Conservation (phyloP, 2,329 filamentous ascomycete genomes). For the Fusarium brachygibbosum region DNA sequence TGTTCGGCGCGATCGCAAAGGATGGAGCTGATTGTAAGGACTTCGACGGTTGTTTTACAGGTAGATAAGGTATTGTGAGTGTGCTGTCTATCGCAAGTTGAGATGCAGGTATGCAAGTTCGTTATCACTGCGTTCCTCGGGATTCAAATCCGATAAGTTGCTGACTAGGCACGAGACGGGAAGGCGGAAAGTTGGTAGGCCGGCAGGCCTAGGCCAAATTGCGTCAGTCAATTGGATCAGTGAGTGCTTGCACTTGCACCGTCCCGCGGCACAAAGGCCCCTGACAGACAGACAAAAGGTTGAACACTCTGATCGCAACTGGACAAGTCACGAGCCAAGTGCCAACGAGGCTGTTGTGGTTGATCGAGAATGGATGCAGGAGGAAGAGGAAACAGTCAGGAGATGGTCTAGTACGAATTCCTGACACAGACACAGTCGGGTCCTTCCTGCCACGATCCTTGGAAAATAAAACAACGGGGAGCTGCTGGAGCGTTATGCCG, state of each 20-base stretch:
- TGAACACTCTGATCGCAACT: conserved; percentile 30
- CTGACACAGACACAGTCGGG: conserved; percentile 23
- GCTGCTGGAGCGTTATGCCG: conserved; percentile 14
- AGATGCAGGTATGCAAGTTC: conserved; percentile 22
- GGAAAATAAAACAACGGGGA: conserved; percentile 29
- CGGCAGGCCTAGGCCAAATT: conserved; percentile 39
- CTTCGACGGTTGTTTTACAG: not conserved
- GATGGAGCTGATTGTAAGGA: not conserved
- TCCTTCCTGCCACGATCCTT: conserved; percentile 47
- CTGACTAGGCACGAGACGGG: conserved; percentile 41
- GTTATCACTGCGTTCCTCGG: conserved; percentile 42
- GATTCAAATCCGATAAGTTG: conserved; percentile 33
- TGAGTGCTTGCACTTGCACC: conserved; percentile 30
- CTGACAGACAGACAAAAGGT: conserved; percentile 26
- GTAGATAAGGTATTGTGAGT: not conserved
- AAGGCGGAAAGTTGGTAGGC: conserved; percentile 29
- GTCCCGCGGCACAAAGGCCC: conserved; percentile 45
- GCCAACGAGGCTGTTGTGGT: conserved; percentile 35
- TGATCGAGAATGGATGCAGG: conserved; percentile 39
- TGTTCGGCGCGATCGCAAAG: conserved; percentile 27
- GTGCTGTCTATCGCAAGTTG: conserved; percentile 21
- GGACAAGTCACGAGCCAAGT: conserved; percentile 31
- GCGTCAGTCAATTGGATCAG: conserved; percentile 45
- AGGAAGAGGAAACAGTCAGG: conserved; percentile 41
- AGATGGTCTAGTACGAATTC: conserved; percentile 42